These are phyloP conservation scores for Xylariaceae sp. DNA, from an alignment of 2,329 filamentous ascomycete species.

Conservation along the genomic window DNA sequence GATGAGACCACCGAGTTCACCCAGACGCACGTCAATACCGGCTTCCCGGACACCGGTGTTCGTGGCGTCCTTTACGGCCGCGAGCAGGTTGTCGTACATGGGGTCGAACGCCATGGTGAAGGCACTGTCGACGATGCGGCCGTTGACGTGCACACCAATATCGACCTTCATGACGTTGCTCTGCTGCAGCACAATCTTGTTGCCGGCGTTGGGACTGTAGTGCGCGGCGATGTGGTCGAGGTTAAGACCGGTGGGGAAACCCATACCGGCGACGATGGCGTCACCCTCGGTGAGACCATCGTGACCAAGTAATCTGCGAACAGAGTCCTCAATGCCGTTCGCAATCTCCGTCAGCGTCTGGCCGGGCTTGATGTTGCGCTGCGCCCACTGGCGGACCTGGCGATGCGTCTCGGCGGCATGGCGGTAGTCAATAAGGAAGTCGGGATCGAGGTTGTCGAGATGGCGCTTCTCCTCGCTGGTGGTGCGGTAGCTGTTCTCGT, in stretches of 20 bases:
- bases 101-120: conserved; percentile 75
- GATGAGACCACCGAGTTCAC: conserved; percentile 76
- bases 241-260: conserved; percentile 79
- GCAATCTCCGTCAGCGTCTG: conserved; percentile 76
- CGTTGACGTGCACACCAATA: conserved; percentile 75
- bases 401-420: conserved; percentile 85
- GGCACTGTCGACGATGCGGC: conserved; percentile 74
- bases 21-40: conserved; percentile 84
- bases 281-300: conserved; percentile 73
- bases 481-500: conserved; percentile 73
- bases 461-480: conserved; percentile 82
- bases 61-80: conserved; percentile 68
- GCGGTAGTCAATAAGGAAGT: conserved; percentile 76
- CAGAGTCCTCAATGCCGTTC: conserved; percentile 79
- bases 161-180: conserved; percentile 80
- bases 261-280: conserved; percentile 72
- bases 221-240: conserved; percentile 83
- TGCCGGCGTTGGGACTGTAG: conserved; percentile 81
- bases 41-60: conserved; percentile 87
- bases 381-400: conserved; percentile 78
- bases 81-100: conserved; percentile 67
- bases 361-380: conserved; percentile 75
- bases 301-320: conserved; percentile 71
- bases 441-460: conserved; percentile 71
- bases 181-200: conserved; percentile 66